These are phyloP conservation scores for Phytophthora aleatoria DNA, from an alignment of 352 stramenopile genomes.

Conservation along the genomic window DNA sequence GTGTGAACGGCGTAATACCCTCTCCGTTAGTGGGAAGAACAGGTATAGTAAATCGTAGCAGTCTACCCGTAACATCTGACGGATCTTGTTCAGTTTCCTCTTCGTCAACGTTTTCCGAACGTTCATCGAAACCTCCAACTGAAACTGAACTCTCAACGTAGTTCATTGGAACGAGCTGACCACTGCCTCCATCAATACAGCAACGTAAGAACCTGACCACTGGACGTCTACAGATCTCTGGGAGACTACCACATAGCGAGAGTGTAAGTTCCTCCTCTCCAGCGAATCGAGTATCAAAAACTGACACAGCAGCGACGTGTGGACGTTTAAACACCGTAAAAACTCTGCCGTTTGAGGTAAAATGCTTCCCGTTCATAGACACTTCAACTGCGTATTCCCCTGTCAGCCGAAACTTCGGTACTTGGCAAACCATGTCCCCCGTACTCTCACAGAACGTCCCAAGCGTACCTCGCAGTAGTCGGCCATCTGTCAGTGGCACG, in stretches of 20 bases:
- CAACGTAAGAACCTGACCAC: slow-evolving; percentile 49
- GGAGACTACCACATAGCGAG: slow-evolving; percentile 45
- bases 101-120: slow-evolving; percentile 19
- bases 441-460: slow-evolving; percentile 43
- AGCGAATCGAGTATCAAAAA: slow-evolving; percentile 39
- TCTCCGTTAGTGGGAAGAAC: slow-evolving; percentile 20
- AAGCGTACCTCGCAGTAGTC: slow-evolving; percentile 54
- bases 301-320: slow-evolving; percentile 42
- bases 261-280: slow-evolving; percentile 44
- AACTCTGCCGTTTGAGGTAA: slow-evolving; percentile 59
- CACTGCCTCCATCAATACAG: slow-evolving; percentile 14
- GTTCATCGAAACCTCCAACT: slow-evolving; percentile 24
- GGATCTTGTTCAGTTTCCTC: slow-evolving; percentile 22
- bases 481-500: slow-evolving; percentile 57
- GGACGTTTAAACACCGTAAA: slow-evolving; percentile 66
- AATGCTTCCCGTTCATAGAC: slow-evolving; percentile 82
- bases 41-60: slow-evolving; percentile 38
- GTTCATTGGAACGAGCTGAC: slow-evolving; percentile 1
- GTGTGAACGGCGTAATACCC: slow-evolving; percentile 35
- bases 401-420: slow-evolving; percentile 66
- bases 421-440: slow-evolving; percentile 60
- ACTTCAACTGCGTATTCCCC: slow-evolving; percentile 74
- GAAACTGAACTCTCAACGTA: slow-evolving; percentile 1
- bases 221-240: slow-evolving; percentile 36
- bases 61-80: slow-evolving; percentile 12